phyloP scores from a whole-genome alignment of 2,329 filamentous ascomycete genomes.

The Tetracladium maxilliforme region DNA sequence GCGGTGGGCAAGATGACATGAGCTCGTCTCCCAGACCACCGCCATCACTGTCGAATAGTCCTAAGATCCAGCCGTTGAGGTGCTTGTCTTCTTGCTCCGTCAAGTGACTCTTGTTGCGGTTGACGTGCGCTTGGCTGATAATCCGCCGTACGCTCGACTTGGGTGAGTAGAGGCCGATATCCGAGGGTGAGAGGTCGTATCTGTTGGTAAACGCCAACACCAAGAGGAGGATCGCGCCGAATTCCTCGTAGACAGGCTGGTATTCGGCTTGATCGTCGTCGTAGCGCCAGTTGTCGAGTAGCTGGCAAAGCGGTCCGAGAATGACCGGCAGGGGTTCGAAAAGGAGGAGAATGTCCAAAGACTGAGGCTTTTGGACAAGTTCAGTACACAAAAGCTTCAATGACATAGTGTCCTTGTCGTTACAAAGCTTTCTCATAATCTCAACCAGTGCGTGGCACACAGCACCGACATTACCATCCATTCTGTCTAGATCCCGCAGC shows the following conservation, averaged over 20 bases:
- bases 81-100: constrained; percentile 48
- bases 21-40: constrained; percentile 65
- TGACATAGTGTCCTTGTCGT: constrained; percentile 65
- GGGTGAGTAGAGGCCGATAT: constrained; percentile 42
- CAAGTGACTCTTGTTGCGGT: constrained; percentile 42
- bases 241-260: constrained; percentile 77
- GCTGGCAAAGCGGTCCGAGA: constrained; percentile 56
- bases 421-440: constrained; percentile 55
- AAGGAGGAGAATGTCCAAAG: constrained; percentile 60
- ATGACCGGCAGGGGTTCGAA: constrained; percentile 60
- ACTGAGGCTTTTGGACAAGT: constrained; percentile 57
- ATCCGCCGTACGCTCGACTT: constrained; percentile 59
- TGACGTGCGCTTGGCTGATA: constrained; percentile 41
- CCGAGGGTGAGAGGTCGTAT: constrained; percentile 48
- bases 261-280: constrained; percentile 76
- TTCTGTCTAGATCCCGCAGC: constrained; percentile 70
- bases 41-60: constrained; percentile 61
- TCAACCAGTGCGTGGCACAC: constrained; percentile 67
- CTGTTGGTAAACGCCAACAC: constrained; percentile 63
- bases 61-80: constrained; percentile 61
- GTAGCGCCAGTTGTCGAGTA: constrained; percentile 68
- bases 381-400: constrained; percentile 60
- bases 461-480: constrained; percentile 83
- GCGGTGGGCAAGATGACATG: constrained; percentile 68
- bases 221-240: constrained; percentile 61